Evolutionary conservation across 2,329 filamentous ascomycete species (phyloP), one percentile per base, ranked within the genome.

Genomic region (Aspergillus candidus): DNA sequence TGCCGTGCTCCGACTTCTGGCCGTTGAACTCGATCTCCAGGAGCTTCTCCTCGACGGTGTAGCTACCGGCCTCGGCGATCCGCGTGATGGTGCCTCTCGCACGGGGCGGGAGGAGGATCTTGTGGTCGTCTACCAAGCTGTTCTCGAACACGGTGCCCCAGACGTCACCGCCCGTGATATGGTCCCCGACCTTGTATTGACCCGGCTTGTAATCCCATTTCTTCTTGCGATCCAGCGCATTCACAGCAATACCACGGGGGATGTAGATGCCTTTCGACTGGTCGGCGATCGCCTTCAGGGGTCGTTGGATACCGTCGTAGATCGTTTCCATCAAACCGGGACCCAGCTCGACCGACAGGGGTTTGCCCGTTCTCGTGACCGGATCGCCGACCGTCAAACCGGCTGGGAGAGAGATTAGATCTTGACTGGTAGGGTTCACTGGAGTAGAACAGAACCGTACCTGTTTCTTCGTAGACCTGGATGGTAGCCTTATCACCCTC

Each of bases 401-500:
- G 68, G 91, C 93, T 61, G 31, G 38, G 36, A 13, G 14, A 18
- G 32, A 41, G 12, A 31, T 14, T 38, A 35, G 11, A 38, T 22
- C 41, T 53, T 38, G 52, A 27, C 22, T 10, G 22, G 10, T 27
- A 27, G 31, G 40, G 35, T 41, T 38, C 34, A 43, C 14, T 36
- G 30, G 38, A 33, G 33, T 31, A 15, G 35, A 40, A 46, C 35
- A 40, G 46, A 50, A 30, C 41, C 51, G 43, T 63, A 94, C 89
- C 88, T 58, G 93, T 98, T 74, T 98, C 93, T 71, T 98, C 93
- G 76, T 98, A 98, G 56, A 98, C 93, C 74, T 98, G 93, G 58
- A 98, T 94, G 39, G 90, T 95, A 58, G 89, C 90, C 73, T 91
- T 94, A 70, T 98, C 93, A 68, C 76, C 84, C 62, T 88, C 93